Conservation (phyloP, 805 yeast genomes). For the Nakazawaea peltata region DNA sequence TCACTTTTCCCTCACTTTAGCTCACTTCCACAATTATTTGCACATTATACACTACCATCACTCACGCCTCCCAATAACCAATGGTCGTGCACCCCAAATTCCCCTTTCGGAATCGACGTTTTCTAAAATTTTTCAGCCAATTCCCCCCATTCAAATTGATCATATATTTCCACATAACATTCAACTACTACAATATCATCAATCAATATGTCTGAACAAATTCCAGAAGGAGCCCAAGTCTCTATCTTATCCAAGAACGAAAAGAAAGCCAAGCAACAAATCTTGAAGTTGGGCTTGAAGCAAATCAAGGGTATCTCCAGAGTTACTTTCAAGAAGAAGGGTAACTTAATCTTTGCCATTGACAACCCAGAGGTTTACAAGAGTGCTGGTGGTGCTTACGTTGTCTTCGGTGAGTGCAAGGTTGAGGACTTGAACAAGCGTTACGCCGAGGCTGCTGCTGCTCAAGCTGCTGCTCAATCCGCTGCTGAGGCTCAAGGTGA, state of each 20-base stretch:
- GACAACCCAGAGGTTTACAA: conserved; percentile 93
- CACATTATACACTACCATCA: too few species aligned
- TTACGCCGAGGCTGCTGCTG: conserved; percentile 77
- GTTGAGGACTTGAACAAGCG: conserved; percentile 88
- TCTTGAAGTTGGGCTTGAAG: conserved; percentile 83
- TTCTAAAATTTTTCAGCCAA: too few species aligned
- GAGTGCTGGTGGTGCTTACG: conserved; percentile 88
- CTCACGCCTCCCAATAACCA: too few species aligned
- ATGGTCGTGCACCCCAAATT: too few species aligned
- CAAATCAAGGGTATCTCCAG: conserved; percentile 87
- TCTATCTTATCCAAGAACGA: conserved; percentile 82
- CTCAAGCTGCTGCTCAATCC: conserved; percentile 54
- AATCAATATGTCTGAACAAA: too few species aligned
- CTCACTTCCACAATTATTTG: too few species aligned
- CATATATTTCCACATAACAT: too few species aligned
- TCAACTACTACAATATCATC: too few species aligned
- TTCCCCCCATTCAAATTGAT: too few species aligned
- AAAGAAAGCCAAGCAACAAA: conserved; percentile 89
- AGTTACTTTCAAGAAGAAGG: conserved; percentile 92
- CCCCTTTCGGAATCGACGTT: too few species aligned
- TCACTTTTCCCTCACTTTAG: too few species aligned
- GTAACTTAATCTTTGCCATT: conserved; percentile 85
- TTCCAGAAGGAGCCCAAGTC: conserved; percentile 80
- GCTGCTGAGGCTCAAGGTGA: conserved; percentile 24
- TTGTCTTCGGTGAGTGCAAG: conserved; percentile 97